These are phyloP conservation scores for Pleurotus eryngii DNA, from an alignment of 768 basidiomycete species.

Conservation along the genomic window DNA sequence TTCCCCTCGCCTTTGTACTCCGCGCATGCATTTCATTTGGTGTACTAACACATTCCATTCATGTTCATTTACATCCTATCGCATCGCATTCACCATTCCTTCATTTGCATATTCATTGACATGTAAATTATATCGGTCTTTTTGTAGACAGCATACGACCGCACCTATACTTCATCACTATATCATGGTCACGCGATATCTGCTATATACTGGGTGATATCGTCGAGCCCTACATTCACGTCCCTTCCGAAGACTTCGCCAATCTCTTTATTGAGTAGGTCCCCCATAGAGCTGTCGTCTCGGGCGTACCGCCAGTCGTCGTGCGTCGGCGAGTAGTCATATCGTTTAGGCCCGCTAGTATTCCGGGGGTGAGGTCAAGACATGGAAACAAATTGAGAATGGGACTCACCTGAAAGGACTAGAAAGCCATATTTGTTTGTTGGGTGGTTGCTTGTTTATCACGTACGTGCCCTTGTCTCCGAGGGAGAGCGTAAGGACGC, in stretches of 20 bases:
- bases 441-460: slow-evolving; percentile 96
- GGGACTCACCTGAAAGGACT: slow-evolving; percentile 72
- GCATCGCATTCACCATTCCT: not conserved
- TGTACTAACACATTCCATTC: slow-evolving; percentile 1
- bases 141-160: not conserved
- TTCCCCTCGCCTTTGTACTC: no score
- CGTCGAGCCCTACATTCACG: slow-evolving; percentile 26
- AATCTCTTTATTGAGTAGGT: slow-evolving; percentile 70
- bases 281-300: slow-evolving; percentile 56
- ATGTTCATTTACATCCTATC: not conserved
- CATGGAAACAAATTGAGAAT: not conserved
- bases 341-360: slow-evolving; percentile 86
- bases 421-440: slow-evolving; percentile 96
- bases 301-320: slow-evolving; percentile 77
- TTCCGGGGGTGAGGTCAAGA: not conserved
- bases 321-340: slow-evolving; percentile 61
- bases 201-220: no score
- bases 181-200: no score
- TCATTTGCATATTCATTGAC: not conserved
- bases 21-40: not conserved
- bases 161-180: no score
- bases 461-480: slow-evolving; percentile 85
- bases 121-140: slow-evolving; percentile 7
- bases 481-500: slow-evolving; percentile 82
- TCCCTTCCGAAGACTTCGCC: slow-evolving; percentile 26